These are phyloP conservation scores for Tuber umbilicatum DNA, from an alignment of 495 filamentous ascomycete species.

Conservation along the genomic window DNA sequence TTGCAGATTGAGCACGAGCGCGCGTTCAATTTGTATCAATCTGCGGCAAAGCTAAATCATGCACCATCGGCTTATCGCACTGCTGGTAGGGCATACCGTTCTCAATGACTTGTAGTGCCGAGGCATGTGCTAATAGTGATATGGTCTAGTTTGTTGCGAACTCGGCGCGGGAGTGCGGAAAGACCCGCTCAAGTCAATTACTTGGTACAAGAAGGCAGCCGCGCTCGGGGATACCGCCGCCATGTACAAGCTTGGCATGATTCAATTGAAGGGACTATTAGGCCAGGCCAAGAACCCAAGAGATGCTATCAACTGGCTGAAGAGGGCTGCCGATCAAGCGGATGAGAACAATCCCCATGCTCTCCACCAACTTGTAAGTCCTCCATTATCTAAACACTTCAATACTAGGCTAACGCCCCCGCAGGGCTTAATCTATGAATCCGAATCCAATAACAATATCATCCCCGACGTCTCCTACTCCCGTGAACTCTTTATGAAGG, in stretches of 20 bases:
- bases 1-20: slow-evolving; percentile 75
- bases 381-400: neutral
- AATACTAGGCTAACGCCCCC: neutral
- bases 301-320: slow-evolving; percentile 84
- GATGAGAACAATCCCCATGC: slow-evolving; percentile 90
- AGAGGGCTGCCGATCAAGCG: slow-evolving; percentile 82
- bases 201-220: slow-evolving; percentile 95
- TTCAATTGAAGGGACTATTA: slow-evolving; percentile 85
- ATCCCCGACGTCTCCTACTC: slow-evolving; percentile 75
- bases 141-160: slow-evolving; percentile 72
- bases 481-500: slow-evolving; percentile 69
- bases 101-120: neutral
- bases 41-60: slow-evolving; percentile 83
- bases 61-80: slow-evolving; percentile 83
- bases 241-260: slow-evolving; percentile 92
- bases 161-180: slow-evolving; percentile 90
- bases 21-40: slow-evolving; percentile 87
- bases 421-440: slow-evolving; percentile 69
- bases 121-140: neutral
- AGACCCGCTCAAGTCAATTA: slow-evolving; percentile 86
- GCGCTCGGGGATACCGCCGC: slow-evolving; percentile 82
- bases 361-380: slow-evolving; percentile 67
- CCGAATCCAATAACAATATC: slow-evolving; percentile 60
- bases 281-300: slow-evolving; percentile 76
- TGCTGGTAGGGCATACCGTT: slow-evolving; percentile 46